Base-by-base conservation (phyloP, 2,329 filamentous ascomycete genomes). In the Chrysosporium queenslandicum region DNA sequence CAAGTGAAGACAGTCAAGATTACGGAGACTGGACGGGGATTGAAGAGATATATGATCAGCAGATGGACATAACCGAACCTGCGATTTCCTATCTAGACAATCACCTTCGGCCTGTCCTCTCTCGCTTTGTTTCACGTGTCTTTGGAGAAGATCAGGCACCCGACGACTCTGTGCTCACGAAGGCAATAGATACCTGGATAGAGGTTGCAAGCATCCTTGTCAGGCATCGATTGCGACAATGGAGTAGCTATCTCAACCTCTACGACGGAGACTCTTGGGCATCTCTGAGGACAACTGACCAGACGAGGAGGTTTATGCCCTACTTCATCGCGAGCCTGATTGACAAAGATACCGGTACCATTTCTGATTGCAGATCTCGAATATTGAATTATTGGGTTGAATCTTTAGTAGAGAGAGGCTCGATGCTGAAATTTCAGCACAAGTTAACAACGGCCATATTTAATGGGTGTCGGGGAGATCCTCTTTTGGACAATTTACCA, bases 1-100 rank as follows among this genome's bases (percentile, higher is more conserved):
- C 62, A n/a, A 77, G 72, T 51, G 79, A 82, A 49, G 81, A 83
- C 50, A 83, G 80, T 56, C 81, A 83, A 61, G 80, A 83, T 43
- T 83, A 80, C 59, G 80, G 80, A 27, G 78, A 80, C 54, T 79
- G 75, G 68, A 68, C 73, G 20, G 78, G 72, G 18, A 68, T 82
- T 46, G 74, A 78, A 53, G 74, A 76, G 36, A 60, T 65, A 2
- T 66, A 66, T 5, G 65, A 68, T 29, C 61, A 70, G 39, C 64
- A 37, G 37, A 16, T 50, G n/a, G 27, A 67, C 23, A 60, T 66
- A 34, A 42, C 46, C 25, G 52, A 59, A 25, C 52, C 59, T 46
- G 64, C 58, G 21, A 59, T 68, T 32, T 59, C 62, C 42, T 60
- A 65, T 45, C 60, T 75, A 29, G 61, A 74, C 23, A 66, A 68